Base-by-base conservation (phyloP, 139 green algal species). In the Axilococcus clingmanii region DNA sequence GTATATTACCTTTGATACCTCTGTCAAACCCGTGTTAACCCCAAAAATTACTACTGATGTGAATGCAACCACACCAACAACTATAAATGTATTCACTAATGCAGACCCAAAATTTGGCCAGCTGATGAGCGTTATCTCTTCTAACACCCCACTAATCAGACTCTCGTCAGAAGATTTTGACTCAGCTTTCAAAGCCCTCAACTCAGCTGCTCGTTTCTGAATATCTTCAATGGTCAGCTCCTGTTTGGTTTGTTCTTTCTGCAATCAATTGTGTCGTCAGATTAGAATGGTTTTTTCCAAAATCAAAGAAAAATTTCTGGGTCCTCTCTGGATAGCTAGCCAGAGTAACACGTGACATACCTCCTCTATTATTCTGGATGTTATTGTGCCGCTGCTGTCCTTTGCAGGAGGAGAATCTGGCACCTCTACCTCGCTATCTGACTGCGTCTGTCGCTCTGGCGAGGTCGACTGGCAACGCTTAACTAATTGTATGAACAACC, bases 71-170 rank as follows among this genome's bases (percentile, higher is more conserved):
- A 84, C 69, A 16, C 17, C 49, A 27, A 85, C 53, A 6, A 84
- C 76, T 16, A 86, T 23, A 11, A 74, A 29, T 22, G 76, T 84
- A 30, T 80, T 69, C 17, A 64, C 23, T 9, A 75, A n/a, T 8
- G 74, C 76, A 40, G 52, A 37, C 17, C 23, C 4, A 8, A 71
- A 55, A 3, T 37, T 57, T 20, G 76, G 76, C 76, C 76, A 84
- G 46, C 80, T 52, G 54, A 84, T 84, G 11, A 83, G 59, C 36
- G 36, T 23, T 23, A 80, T 69, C 59, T 84, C 76, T 43, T 78
- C 62, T 40, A 65, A 16, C 28, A 85, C 78, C 14, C 72, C 68
- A 52, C 76, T 44, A 34, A 68, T 3, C 27, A 29, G 19, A 67
- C n/a, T 24, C 7, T 16, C 36, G n/a, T 19, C 16, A 15, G 19